Conservation (phyloP, 2,329 filamentous ascomycete species). For the Fusarium coffeatum region DNA sequence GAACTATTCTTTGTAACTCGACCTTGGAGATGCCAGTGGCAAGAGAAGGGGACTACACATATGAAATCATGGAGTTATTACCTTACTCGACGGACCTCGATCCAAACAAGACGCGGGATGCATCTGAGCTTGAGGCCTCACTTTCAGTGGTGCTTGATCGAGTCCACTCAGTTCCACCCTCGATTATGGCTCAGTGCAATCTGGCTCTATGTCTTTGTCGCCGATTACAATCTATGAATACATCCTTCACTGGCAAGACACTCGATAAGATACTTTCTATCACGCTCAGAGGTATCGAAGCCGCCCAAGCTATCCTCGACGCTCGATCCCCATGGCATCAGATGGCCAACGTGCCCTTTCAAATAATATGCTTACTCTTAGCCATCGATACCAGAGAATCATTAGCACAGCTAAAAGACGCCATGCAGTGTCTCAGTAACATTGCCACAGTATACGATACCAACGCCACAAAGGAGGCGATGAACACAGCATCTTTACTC, state of each 20-base stretch:
- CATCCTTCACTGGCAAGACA: constrained; percentile 55
- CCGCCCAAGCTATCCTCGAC: constrained; percentile 59
- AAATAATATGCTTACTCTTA: constrained; percentile 66
- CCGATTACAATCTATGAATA: constrained; percentile 63
- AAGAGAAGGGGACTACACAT: constrained; percentile 56
- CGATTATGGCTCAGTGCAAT: constrained; percentile 64
- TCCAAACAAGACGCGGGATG: constrained; percentile 58
- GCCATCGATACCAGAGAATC: constrained; percentile 65
- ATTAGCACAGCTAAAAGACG: constrained; percentile 60
- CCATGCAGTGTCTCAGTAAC: constrained; percentile 60
- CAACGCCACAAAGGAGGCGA: constrained; percentile 62
- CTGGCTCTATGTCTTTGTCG: constrained; percentile 67
- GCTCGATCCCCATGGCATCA: constrained; percentile 67
- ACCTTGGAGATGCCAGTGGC: constrained; percentile 55
- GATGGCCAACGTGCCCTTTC: constrained; percentile 69
- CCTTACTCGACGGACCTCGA: constrained; percentile 66
- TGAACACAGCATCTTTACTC: constrained; percentile 65
- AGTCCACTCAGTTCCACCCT: constrained; percentile 54
- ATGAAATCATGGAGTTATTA: constrained; percentile 64
- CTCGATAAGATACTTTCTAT: constrained; percentile 61
- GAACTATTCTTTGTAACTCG: constrained; percentile 61
- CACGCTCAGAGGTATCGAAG: constrained; percentile 57
- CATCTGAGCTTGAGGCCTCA: constrained; percentile 56
- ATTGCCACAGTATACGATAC: constrained; percentile 59
- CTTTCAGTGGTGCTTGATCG: constrained; percentile 56